A percentile compares a stretch with the other conserved stretches of the same genome.
These are phyloP conservation scores for Cryphonectria radicalis DNA, from an alignment of 2,329 filamentous ascomycete species.

Conservation along the genomic window DNA sequence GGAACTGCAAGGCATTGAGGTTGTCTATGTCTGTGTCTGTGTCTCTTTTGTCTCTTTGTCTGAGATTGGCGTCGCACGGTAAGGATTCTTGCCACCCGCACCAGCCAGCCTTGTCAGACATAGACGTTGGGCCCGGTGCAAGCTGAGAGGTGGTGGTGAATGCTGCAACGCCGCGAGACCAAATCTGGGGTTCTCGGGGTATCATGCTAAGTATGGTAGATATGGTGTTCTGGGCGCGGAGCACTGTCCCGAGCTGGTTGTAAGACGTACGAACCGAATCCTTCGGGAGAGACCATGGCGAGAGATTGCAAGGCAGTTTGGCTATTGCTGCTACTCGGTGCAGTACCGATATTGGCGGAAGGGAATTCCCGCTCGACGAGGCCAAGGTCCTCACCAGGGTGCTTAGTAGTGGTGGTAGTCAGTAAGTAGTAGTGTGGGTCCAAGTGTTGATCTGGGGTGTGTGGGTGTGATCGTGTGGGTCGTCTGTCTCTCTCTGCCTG, in stretches of 20 bases:
- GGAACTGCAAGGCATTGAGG: background rate
- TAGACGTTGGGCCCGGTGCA: background rate
- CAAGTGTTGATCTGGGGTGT: background rate
- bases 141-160: slow-evolving; percentile 4
- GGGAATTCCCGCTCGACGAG: slow-evolving; percentile 2
- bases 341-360: background rate
- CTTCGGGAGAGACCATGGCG: background rate
- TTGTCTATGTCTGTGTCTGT: background rate
- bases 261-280: background rate
- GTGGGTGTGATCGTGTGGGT: background rate
- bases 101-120: background rate
- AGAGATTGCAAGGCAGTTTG: background rate
- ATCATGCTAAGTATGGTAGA: background rate
- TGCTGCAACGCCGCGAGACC: background rate
- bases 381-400: background rate
- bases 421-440: background rate
- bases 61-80: background rate
- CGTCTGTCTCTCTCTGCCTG: background rate
- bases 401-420: background rate
- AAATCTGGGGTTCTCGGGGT: background rate
- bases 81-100: slow-evolving; percentile 23
- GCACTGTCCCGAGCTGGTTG: background rate
- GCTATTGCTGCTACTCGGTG: background rate
- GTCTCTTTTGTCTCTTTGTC: background rate
- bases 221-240: background rate